Conservation (phyloP, 306 rosid species). For the Amphicarpaea edgeworthii region DNA sequence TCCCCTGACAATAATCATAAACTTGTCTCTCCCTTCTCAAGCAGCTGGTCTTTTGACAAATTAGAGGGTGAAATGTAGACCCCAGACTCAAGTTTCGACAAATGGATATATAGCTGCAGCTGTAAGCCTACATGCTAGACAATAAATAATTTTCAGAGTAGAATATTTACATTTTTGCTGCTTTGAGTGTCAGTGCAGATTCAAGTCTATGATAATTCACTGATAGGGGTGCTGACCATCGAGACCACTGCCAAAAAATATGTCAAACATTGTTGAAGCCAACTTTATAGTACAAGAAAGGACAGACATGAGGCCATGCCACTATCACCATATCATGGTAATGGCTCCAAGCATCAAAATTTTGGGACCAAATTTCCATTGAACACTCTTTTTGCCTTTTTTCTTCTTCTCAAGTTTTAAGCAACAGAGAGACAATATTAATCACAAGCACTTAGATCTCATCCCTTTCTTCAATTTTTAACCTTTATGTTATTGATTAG, state of each 20-base stretch:
- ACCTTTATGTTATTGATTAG: neutral
- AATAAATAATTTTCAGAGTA: neutral
- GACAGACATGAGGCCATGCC: neutral
- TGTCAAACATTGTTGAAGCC: slow-evolving; percentile 12
- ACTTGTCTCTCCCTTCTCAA: too few relatives aligned
- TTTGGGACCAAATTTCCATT: slow-evolving; percentile 1
- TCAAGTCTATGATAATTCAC: too few relatives aligned
- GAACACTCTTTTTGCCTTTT: neutral
- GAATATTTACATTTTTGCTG: neutral
- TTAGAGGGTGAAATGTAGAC: too few relatives aligned
- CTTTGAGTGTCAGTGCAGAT: too few relatives aligned
- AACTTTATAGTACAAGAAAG: slow-evolving; percentile 18
- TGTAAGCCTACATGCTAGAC: neutral
- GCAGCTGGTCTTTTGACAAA: too few relatives aligned
- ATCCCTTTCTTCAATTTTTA: slow-evolving; percentile 20
- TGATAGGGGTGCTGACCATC: too few relatives aligned
- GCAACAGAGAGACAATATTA: slow-evolving; percentile 6
- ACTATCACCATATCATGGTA: neutral
- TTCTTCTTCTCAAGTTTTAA: neutral
- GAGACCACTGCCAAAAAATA: neutral
- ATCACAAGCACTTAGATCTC: neutral
- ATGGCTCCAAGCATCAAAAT: neutral
- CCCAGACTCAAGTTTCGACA: too few relatives aligned
- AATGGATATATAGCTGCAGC: slow-evolving; percentile 7
- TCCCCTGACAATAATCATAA: too few relatives aligned